Percentiles rank a stretch among this genome's conserved stretches.
Evolutionary conservation across 1,284 basidiomycete genomes (phyloP).

Genomic region (Apiotrichum domesticum): DNA sequence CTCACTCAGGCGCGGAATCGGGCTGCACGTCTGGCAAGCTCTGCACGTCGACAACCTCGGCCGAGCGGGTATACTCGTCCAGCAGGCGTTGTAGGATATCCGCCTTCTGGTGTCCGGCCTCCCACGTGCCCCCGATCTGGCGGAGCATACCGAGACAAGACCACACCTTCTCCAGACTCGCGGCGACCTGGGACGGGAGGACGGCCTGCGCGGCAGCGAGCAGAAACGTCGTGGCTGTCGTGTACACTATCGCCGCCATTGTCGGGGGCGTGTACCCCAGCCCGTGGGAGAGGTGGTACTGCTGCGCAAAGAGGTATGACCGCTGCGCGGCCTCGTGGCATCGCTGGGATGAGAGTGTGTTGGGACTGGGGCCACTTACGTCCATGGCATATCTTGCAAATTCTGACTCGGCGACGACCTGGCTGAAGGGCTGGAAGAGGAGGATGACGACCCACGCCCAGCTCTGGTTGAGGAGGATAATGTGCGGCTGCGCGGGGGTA

Average conservation of each 20-base stretch:
- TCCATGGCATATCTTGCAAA: conserved; percentile 11
- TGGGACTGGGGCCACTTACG: conserved; percentile 1
- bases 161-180: conserved; percentile 6
- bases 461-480: conserved; percentile 58
- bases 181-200: not conserved
- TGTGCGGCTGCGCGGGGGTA: conserved; percentile 54
- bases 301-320: conserved; percentile 56
- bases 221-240: conserved; percentile 53
- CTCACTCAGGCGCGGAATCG: not conserved
- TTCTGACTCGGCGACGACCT: conserved; percentile 4
- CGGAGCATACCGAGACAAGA: conserved; percentile 5
- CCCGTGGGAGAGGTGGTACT: conserved; percentile 56
- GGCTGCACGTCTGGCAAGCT: not conserved
- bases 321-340: conserved; percentile 62
- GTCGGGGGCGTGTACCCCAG: conserved; percentile 61
- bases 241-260: conserved; percentile 59
- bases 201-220: conserved; percentile 12
- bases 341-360: conserved; percentile 27
- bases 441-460: conserved; percentile 62
- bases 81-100: conserved; percentile 9
- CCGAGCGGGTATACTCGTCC: conserved; percentile 1
- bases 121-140: conserved; percentile 11
- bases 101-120: conserved; percentile 7
- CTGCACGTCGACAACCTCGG: conserved; percentile 2
- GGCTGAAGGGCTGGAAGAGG: conserved; percentile 57